phyloP scores from a whole-genome alignment of 2,329 filamentous ascomycete genomes.

The Ophiosphaerella korrae region DNA sequence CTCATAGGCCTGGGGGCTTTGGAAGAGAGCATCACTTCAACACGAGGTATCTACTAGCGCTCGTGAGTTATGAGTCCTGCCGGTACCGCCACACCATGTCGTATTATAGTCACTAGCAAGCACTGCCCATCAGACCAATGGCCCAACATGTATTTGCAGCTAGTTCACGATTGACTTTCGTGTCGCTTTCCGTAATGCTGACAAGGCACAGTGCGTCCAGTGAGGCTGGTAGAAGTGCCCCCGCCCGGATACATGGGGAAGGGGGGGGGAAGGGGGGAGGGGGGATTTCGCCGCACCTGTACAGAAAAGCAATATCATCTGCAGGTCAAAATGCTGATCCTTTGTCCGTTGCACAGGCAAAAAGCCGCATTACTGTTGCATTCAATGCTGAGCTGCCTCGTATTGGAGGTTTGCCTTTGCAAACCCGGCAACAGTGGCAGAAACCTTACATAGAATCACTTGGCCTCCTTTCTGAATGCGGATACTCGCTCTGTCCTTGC shows the following conservation, averaged over 20 bases:
- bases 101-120: neutral
- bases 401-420: neutral
- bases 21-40: neutral
- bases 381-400: neutral
- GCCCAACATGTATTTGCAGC: neutral
- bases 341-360: slow-evolving; percentile 3
- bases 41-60: neutral
- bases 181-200: slow-evolving; percentile 1
- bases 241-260: neutral
- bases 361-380: neutral
- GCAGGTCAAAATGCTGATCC: neutral
- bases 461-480: neutral
- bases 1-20: neutral
- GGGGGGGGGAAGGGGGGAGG: neutral
- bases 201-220: slow-evolving; percentile 4
- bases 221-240: slow-evolving; percentile 1
- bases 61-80: neutral
- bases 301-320: neutral
- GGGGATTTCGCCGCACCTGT: neutral
- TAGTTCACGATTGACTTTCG: neutral
- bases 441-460: neutral
- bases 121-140: slow-evolving; percentile 4
- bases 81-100: slow-evolving; percentile 6
- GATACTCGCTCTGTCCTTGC: slow-evolving; percentile 6
- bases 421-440: too few relatives aligned